Percentiles rank a stretch among this genome's conserved stretches.
phyloP scores from a whole-genome alignment of 164 flowering plant species.

The Vitis amurensis region DNA sequence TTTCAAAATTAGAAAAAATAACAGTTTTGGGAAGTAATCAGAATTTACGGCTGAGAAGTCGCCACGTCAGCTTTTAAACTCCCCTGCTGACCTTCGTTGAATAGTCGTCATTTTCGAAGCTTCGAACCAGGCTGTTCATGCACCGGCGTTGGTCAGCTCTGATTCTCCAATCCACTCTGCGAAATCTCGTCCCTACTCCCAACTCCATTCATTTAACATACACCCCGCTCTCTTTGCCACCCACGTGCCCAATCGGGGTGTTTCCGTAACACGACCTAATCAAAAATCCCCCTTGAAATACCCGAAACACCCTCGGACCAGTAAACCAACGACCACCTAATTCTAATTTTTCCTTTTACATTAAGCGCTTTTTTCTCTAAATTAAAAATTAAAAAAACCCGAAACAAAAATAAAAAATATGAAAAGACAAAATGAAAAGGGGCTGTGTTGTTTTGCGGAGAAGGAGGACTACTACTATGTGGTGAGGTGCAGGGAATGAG shows the following conservation, averaged over 20 bases:
- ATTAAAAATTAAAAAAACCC: not conserved
- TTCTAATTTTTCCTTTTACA: not conserved
- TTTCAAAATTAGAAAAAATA: too few relatives aligned
- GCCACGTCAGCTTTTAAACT: conserved; percentile 4
- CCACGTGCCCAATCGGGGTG: not conserved
- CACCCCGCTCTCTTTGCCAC: not conserved
- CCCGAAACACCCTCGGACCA: not conserved
- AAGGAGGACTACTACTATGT: too few relatives aligned
- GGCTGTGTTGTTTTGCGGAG: not conserved
- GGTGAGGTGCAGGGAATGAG: not conserved
- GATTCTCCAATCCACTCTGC: not conserved
- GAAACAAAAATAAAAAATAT: conserved; percentile 8
- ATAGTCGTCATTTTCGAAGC: conserved; percentile 7
- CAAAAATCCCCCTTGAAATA: not conserved
- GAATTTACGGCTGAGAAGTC: not conserved
- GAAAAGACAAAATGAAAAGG: conserved; percentile 24
- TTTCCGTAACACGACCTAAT: not conserved
- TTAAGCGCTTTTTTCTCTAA: not conserved
- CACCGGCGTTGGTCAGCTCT: conserved; percentile 4
- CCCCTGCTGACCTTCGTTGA: not conserved
- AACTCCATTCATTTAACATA: not conserved
- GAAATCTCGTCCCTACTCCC: not conserved
- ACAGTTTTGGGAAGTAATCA: not conserved
- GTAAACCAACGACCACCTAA: not conserved
- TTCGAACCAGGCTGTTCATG: conserved; percentile 13